Conservation (phyloP, 495 filamentous ascomycete species). For the Podospora pseudoanserina region DNA sequence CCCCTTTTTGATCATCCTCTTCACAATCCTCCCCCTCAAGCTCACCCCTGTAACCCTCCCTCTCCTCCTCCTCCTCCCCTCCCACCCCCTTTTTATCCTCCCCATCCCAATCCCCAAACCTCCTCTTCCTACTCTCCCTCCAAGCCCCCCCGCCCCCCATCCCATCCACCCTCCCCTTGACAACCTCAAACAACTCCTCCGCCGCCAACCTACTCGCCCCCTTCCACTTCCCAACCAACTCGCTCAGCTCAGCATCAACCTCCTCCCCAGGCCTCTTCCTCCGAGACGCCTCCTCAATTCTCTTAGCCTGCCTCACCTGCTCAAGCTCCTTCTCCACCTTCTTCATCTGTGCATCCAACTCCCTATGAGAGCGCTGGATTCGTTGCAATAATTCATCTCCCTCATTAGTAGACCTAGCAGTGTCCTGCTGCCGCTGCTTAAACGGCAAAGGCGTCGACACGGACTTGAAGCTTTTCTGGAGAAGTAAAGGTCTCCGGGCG, state of each 20-base stretch:
- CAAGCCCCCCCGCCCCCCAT: slow-evolving; percentile 31
- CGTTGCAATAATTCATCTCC: neutral
- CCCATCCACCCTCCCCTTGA: slow-evolving; percentile 25
- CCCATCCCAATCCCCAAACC: slow-evolving; percentile 7
- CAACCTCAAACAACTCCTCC: slow-evolving; percentile 32
- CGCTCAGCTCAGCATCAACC: slow-evolving; percentile 24
- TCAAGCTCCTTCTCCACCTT: slow-evolving; percentile 17
- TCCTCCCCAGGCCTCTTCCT: slow-evolving; percentile 3
- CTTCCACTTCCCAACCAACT: slow-evolving; percentile 24
- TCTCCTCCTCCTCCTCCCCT: slow-evolving; percentile 5
- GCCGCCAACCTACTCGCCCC: slow-evolving; percentile 26
- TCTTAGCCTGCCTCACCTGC: slow-evolving; percentile 22
- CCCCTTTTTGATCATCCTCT: slow-evolving; percentile 13
- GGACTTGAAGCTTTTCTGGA: neutral
- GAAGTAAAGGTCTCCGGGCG: neutral
- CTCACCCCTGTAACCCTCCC: slow-evolving; percentile 1
- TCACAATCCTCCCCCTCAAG: neutral
- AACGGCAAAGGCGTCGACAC: neutral
- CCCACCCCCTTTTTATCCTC: neutral
- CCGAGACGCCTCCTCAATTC: slow-evolving; percentile 18
- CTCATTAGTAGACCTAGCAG: neutral
- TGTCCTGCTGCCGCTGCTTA: neutral
- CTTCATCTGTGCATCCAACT: slow-evolving; percentile 9
- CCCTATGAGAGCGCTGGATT: slow-evolving; percentile 13
- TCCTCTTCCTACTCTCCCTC: slow-evolving; percentile 22